A percentile compares a stretch with the other conserved stretches of the same genome.
Conservation (phyloP, 805 yeast genomes). For the Saccharomyces mikatae region DNA sequence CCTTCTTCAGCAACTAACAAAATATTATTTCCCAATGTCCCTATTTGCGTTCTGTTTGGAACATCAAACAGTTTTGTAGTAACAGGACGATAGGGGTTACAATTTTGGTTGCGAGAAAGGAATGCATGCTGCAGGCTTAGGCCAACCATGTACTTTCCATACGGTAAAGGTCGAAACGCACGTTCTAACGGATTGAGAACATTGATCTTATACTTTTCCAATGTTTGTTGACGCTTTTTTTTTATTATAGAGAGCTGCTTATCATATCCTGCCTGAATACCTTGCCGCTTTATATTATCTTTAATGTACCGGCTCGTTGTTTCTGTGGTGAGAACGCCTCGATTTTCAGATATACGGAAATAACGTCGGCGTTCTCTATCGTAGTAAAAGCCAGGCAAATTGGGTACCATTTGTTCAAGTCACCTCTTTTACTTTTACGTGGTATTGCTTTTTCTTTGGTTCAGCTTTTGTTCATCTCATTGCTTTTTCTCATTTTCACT, state of each 20-base stretch:
- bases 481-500: not conserved
- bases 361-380: conserved; percentile 21
- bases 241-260: not conserved
- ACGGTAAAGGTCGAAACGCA: not conserved
- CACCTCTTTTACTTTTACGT: not conserved
- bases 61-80: not conserved
- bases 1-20: not conserved
- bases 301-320: not conserved
- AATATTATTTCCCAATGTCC: not conserved
- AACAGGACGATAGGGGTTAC: not conserved
- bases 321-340: not conserved
- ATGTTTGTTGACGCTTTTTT: conserved; percentile 1
- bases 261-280: conserved; percentile 1
- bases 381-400: conserved; percentile 25
- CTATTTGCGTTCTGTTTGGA: not conserved
- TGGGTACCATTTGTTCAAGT: conserved; percentile 5
- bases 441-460: not conserved
- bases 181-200: conserved; percentile 6
- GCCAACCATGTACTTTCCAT: not conserved
- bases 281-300: conserved; percentile 8
- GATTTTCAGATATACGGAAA: conserved; percentile 12
- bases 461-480: not conserved
- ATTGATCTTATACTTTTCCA: not conserved
- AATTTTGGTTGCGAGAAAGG: not conserved
- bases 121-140: not conserved